phyloP scores from a whole-genome alignment of 2,329 filamentous ascomycete species.

The Aspergillus caelatus region DNA sequence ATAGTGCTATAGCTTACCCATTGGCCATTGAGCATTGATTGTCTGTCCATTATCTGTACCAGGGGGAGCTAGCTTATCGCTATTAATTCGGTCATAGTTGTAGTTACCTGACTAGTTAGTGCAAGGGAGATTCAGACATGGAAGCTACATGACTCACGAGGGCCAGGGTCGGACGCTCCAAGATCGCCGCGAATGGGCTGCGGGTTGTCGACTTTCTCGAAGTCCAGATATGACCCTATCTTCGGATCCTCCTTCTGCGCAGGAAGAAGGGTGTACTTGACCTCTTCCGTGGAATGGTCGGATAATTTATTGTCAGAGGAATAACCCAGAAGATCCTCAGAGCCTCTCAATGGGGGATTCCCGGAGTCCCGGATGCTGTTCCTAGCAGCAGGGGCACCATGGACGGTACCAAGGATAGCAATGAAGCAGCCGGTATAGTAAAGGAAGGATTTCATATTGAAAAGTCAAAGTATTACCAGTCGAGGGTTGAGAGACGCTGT shows the following conservation, averaged over 20 bases:
- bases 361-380: conserved; percentile 8
- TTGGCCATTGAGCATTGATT: conserved; percentile 55
- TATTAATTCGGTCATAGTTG: conserved; percentile 57
- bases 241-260: conserved; percentile 56
- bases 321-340: conserved; percentile 41
- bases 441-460: background rate
- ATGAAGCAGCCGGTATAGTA: background rate
- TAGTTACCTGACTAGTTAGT: conserved; percentile 41
- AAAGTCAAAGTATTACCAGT: background rate
- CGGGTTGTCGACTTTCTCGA: conserved; percentile 54
- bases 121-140: background rate
- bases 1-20: conserved; percentile 40
- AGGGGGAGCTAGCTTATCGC: conserved; percentile 58
- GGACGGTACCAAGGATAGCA: background rate
- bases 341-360: conserved; percentile 33
- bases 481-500: background rate
- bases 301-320: conserved; percentile 40
- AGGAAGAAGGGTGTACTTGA: conserved; percentile 48
- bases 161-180: conserved; percentile 57
- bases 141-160: conserved; percentile 36
- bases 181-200: conserved; percentile 58
- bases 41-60: conserved; percentile 51
- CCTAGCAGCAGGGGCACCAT: background rate
- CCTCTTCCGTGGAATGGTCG: conserved; percentile 38
- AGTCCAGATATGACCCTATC: conserved; percentile 58